These are phyloP conservation scores for Castanea sativa DNA, from an alignment of 306 rosid species.

Conservation along the genomic window DNA sequence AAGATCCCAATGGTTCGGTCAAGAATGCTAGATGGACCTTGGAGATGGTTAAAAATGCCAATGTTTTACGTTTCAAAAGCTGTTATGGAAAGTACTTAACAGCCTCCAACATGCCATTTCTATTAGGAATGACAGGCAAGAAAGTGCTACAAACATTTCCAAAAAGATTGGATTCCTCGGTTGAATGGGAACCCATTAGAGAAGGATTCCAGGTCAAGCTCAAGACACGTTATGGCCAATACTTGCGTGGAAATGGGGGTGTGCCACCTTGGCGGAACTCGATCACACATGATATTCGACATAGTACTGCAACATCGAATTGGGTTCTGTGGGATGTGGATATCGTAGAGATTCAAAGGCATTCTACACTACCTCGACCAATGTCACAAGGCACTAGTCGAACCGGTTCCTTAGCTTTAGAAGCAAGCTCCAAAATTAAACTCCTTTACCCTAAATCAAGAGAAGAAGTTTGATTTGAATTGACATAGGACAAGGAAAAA, in stretches of 20 bases:
- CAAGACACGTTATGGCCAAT: constrained; percentile 68
- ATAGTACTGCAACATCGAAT: constrained; percentile 47
- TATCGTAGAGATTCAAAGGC: constrained; percentile 39
- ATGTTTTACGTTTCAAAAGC: constrained; percentile 56
- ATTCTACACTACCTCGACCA: background rate
- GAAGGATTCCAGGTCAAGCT: constrained; percentile 69
- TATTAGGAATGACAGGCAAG: constrained; percentile 63
- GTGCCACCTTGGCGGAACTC: constrained; percentile 89
- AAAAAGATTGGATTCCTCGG: constrained; percentile 54
- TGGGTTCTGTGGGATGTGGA: constrained; percentile 94
- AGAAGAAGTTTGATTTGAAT: constrained; percentile 34
- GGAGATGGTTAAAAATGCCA: constrained; percentile 35
- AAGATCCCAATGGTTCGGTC: constrained; percentile 60
- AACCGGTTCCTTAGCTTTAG: constrained; percentile 2
- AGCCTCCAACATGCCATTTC: constrained; percentile 69
- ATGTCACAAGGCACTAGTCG: constrained; percentile 27
- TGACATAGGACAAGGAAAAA: no score
- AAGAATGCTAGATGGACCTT: constrained; percentile 76
- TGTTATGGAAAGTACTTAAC: constrained; percentile 70
- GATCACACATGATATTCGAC: constrained; percentile 74
- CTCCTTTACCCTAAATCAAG: constrained; percentile 28
- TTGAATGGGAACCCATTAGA: constrained; percentile 88
- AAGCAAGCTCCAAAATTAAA: constrained; percentile 29
- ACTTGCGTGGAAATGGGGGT: constrained; percentile 73
- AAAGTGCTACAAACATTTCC: constrained; percentile 71